A percentile compares a stretch with the other conserved stretches of the same genome.
These are phyloP conservation scores for Cornus kousa DNA, from an alignment of 148 eudicot genomes.

Conservation along the genomic window DNA sequence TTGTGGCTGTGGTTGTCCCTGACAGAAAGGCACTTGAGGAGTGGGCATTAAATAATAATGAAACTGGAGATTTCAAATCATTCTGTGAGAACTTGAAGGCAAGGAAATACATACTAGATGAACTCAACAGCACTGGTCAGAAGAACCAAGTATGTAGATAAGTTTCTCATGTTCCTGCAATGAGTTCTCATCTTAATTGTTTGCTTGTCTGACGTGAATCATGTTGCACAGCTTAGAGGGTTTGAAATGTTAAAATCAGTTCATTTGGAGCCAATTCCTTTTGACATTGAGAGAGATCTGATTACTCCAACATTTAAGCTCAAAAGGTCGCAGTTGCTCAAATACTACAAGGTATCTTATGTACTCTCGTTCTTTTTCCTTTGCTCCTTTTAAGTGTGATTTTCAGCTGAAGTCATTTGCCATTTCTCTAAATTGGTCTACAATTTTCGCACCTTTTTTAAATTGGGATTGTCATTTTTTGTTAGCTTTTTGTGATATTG, in stretches of 20 bases:
- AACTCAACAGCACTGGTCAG: slow-evolving; percentile 72
- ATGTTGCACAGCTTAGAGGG: slow-evolving; percentile 65
- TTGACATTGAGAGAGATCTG: slow-evolving; percentile 81
- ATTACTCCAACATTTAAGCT: slow-evolving; percentile 97
- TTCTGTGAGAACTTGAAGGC: slow-evolving; percentile 69
- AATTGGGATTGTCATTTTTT: not conserved
- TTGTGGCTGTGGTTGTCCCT: slow-evolving; percentile 91
- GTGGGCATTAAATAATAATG: slow-evolving; percentile 60
- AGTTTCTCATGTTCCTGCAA: slow-evolving; percentile 6
- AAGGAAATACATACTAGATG: slow-evolving; percentile 63
- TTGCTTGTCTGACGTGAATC: slow-evolving; percentile 2
- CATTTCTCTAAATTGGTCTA: not conserved
- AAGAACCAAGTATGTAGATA: slow-evolving; percentile 49
- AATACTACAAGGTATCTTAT: slow-evolving; percentile 74
- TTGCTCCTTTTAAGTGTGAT: not conserved
- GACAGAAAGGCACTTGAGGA: slow-evolving; percentile 79
- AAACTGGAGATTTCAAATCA: slow-evolving; percentile 47
- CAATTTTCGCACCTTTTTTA: not conserved
- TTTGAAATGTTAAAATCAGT: slow-evolving; percentile 84
- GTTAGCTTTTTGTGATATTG: no score
- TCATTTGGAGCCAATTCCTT: slow-evolving; percentile 72
- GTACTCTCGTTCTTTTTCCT: not conserved
- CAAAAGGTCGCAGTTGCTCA: slow-evolving; percentile 90
- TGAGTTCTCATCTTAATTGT: not conserved
- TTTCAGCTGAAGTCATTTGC: not conserved